phyloP scores from a whole-genome alignment of 805 yeast species.

The Candida stauntonica region DNA sequence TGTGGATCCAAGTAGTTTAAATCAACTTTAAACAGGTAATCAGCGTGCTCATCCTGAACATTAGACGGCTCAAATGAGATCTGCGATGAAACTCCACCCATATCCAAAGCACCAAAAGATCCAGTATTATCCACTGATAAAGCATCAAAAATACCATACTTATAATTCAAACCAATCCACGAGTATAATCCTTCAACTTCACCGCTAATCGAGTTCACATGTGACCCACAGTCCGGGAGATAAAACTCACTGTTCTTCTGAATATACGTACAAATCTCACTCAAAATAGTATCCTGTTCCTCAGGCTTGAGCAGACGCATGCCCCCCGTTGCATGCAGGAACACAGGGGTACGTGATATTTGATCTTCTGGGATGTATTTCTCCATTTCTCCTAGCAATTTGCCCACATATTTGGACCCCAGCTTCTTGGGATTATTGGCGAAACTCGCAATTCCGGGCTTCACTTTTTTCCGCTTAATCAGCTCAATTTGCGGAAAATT shows the following conservation, averaged over 20 bases:
- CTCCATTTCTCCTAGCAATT: slow-evolving; percentile 44
- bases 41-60: slow-evolving; percentile 33
- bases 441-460: slow-evolving; percentile 56
- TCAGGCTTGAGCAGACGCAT: slow-evolving; percentile 53
- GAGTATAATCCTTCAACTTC: slow-evolving; percentile 64
- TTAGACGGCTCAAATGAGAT: slow-evolving; percentile 54
- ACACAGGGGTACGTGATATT: slow-evolving; percentile 59
- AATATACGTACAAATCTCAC: slow-evolving; percentile 47
- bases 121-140: slow-evolving; percentile 32
- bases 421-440: slow-evolving; percentile 43
- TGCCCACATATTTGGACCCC: slow-evolving; percentile 47
- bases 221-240: slow-evolving; percentile 58
- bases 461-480: slow-evolving; percentile 28
- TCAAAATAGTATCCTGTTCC: slow-evolving; percentile 43
- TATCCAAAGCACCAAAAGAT: slow-evolving; percentile 82
- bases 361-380: slow-evolving; percentile 56
- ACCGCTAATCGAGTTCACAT: slow-evolving; percentile 58
- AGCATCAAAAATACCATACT: slow-evolving; percentile 39
- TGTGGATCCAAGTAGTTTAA: slow-evolving; percentile 33
- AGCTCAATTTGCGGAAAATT: slow-evolving; percentile 15
- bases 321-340: slow-evolving; percentile 68
- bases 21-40: slow-evolving; percentile 42
- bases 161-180: slow-evolving; percentile 60
- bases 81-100: slow-evolving; percentile 98
- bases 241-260: slow-evolving; percentile 43